Percentiles rank a stretch among this genome's conserved stretches.
Conservation (phyloP, 805 yeast genomes). For the Candida golubevii region DNA sequence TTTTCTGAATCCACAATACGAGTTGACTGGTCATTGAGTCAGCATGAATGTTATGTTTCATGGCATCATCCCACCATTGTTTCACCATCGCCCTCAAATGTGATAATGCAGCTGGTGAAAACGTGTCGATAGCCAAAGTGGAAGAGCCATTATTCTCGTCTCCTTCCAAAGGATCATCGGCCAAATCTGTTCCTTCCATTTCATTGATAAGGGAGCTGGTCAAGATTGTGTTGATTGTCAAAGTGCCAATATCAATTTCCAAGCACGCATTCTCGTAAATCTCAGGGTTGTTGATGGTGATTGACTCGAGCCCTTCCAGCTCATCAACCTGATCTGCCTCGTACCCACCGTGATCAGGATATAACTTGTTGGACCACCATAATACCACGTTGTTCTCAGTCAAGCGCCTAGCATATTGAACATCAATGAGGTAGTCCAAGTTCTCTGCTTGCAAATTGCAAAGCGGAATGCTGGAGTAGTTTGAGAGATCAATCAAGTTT, state of each 20-base stretch:
- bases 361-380: conserved; percentile 89
- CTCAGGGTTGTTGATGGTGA: conserved; percentile 72
- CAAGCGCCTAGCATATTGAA: conserved; percentile 78
- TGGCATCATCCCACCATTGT: conserved; percentile 92
- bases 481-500: conserved; percentile 60
- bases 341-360: conserved; percentile 81
- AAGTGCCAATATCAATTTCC: conserved; percentile 73
- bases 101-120: conserved; percentile 67
- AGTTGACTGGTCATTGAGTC: conserved; percentile 79
- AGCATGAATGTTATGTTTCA: conserved; percentile 61
- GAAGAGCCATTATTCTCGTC: conserved; percentile 40
- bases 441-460: conserved; percentile 82
- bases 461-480: conserved; percentile 76
- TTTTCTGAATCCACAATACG: conserved; percentile 80
- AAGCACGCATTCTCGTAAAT: conserved; percentile 72
- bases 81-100: conserved; percentile 73
- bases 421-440: conserved; percentile 74
- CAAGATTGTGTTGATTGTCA: conserved; percentile 80
- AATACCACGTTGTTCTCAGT: conserved; percentile 61
- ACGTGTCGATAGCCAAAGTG: conserved; percentile 75
- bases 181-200: conserved; percentile 79
- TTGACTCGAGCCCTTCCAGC: conserved; percentile 60
- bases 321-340: conserved; percentile 59
- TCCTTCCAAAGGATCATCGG: conserved; percentile 40
- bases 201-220: conserved; percentile 82